These are phyloP conservation scores for Diaporthe longicolla DNA, from an alignment of 2,329 filamentous ascomycete genomes.

Conservation along the genomic window DNA sequence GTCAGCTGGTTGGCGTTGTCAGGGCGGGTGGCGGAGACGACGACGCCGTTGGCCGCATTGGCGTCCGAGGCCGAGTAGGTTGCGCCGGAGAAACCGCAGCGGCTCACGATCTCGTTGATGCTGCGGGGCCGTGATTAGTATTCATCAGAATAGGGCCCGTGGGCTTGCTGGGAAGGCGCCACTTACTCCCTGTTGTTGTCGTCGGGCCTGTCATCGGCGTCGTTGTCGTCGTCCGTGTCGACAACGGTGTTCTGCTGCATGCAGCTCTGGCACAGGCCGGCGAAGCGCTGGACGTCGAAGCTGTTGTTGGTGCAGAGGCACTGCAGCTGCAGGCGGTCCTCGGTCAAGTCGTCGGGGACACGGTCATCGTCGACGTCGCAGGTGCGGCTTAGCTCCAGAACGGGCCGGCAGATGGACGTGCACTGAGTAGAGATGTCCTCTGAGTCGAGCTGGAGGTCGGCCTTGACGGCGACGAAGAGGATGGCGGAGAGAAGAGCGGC, in stretches of 20 bases:
- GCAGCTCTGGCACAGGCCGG: constrained; percentile 56
- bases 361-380: constrained; percentile 65
- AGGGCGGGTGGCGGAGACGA: constrained; percentile 51
- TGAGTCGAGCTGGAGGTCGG: constrained; percentile 53
- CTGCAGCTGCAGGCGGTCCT: constrained; percentile 55
- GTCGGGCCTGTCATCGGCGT: constrained; percentile 36
- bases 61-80: constrained; percentile 47
- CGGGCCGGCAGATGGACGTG: constrained; percentile 54
- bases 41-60: constrained; percentile 48
- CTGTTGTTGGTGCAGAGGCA: constrained; percentile 59
- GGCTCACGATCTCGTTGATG: constrained; percentile 53
- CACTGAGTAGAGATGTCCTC: constrained; percentile 54
- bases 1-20: constrained; percentile 53
- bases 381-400: constrained; percentile 52
- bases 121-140: not conserved
- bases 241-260: constrained; percentile 51
- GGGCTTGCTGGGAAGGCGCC: too few species aligned
- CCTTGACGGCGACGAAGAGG: constrained; percentile 47
- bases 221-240: constrained; percentile 35
- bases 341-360: constrained; percentile 50
- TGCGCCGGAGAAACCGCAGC: constrained; percentile 53
- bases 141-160: not conserved
- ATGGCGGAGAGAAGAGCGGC: constrained; percentile 49
- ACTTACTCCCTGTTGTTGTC: constrained; percentile 33
- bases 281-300: constrained; percentile 55